phyloP scores from a whole-genome alignment of 2,329 filamentous ascomycete species.

The Botrytis squamosa region DNA sequence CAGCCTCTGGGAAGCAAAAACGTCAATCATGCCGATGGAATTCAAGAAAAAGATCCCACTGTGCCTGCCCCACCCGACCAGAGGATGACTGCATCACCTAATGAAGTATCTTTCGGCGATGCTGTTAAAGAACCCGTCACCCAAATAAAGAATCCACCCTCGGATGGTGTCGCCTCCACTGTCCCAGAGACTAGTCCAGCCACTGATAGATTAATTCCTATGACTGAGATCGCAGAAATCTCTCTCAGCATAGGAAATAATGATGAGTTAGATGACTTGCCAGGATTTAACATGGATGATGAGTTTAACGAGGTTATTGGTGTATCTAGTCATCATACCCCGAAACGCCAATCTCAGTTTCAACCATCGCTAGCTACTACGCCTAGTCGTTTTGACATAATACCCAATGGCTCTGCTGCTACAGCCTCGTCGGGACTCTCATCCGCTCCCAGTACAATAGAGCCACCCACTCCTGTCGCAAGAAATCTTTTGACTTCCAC shows the following conservation, averaged over 20 bases:
- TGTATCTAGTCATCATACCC: background rate
- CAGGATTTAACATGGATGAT: constrained; percentile 36
- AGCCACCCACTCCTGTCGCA: constrained; percentile 7
- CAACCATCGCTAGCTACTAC: background rate
- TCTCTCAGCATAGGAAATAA: constrained; percentile 29
- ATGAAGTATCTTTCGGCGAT: constrained; percentile 25
- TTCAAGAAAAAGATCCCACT: background rate
- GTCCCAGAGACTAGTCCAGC: constrained; percentile 39
- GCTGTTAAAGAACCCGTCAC: constrained; percentile 17
- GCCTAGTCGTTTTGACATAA: background rate
- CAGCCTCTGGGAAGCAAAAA: background rate
- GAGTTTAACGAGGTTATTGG: constrained; percentile 30
- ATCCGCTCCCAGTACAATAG: constrained; percentile 11
- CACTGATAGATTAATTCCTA: constrained; percentile 26
- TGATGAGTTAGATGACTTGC: constrained; percentile 28
- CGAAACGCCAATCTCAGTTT: background rate
- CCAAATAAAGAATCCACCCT: constrained; percentile 18
- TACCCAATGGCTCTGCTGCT: background rate
- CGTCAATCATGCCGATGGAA: background rate
- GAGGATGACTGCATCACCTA: constrained; percentile 24
- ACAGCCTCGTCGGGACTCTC: constrained; percentile 13
- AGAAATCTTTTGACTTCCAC: background rate
- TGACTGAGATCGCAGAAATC: constrained; percentile 34
- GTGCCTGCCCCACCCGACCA: background rate
- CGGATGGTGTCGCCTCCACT: constrained; percentile 24